phyloP scores from a whole-genome alignment of 2,329 filamentous ascomycete genomes.

The Talaromyces sp. region DNA sequence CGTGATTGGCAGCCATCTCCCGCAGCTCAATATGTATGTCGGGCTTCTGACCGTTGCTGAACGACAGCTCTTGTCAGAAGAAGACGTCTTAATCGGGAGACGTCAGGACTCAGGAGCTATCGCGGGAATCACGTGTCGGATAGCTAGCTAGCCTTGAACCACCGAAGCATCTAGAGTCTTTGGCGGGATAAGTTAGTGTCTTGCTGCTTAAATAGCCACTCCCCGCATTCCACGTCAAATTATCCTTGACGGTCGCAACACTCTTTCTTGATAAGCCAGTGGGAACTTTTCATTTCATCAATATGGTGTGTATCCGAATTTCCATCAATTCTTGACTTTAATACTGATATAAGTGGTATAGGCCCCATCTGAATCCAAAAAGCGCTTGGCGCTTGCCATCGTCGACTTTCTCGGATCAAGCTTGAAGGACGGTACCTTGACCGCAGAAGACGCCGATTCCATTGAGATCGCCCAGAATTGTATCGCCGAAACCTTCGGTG shows the following conservation, averaged over 20 bases:
- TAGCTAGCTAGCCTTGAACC: not conserved
- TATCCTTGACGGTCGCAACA: constrained; percentile 9
- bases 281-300: constrained; percentile 1
- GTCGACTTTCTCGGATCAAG: constrained; percentile 90
- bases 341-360: constrained; percentile 20
- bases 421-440: constrained; percentile 80
- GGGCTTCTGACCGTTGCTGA: not conserved
- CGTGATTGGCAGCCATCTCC: constrained; percentile 25
- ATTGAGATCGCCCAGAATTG: constrained; percentile 93
- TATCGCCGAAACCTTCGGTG: constrained; percentile 92
- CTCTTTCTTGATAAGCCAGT: not conserved
- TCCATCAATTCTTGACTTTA: not conserved
- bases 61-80: not conserved
- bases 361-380: constrained; percentile 55
- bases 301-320: constrained; percentile 11
- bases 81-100: not conserved
- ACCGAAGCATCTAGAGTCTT: constrained; percentile 20
- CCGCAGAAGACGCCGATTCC: constrained; percentile 82
- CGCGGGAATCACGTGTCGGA: constrained; percentile 19
- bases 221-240: constrained; percentile 19
- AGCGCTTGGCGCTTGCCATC: constrained; percentile 94
- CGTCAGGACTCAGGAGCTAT: constrained; percentile 1
- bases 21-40: constrained; percentile 15
- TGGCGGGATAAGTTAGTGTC: not conserved
- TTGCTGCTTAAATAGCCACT: constrained; percentile 15